Percentiles rank a stretch among this genome's conserved stretches.
These are phyloP conservation scores for Phytophthora foliorum DNA, from an alignment of 352 stramenopile species.

Conservation along the genomic window DNA sequence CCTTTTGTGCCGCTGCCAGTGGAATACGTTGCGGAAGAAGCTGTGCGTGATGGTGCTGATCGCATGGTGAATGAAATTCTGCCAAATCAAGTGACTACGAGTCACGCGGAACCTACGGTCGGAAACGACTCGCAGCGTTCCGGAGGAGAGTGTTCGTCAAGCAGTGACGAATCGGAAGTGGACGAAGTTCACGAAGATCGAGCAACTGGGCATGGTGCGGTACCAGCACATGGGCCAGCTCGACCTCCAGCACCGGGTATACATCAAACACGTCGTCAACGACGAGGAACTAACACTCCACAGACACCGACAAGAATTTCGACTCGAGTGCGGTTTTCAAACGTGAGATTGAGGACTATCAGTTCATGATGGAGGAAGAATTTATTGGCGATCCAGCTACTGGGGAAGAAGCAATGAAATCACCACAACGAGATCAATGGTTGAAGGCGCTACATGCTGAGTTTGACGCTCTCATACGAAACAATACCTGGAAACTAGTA, in stretches of 20 bases:
- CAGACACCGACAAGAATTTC: no score
- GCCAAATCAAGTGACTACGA: no score
- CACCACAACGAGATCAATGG: not conserved
- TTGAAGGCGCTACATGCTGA: not conserved
- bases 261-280: no score
- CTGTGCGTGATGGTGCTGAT: not conserved
- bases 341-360: not conserved
- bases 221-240: no score
- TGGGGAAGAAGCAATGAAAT: not conserved
- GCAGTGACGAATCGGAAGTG: conserved; percentile 4
- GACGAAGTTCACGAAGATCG: no score
- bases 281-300: not conserved
- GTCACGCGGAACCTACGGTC: not conserved
- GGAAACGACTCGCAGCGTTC: not conserved
- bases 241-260: no score
- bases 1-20: conserved; percentile 4
- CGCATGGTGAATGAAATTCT: not conserved
- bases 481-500: not conserved
- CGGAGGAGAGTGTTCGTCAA: conserved; percentile 1
- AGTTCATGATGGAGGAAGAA: not conserved
- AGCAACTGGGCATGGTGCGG: not conserved
- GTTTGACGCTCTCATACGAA: not conserved
- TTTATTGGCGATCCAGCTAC: not conserved
- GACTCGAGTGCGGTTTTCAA: no score
- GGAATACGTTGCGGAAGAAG: conserved; percentile 9